Percentiles rank a stretch among this genome's conserved stretches.
These are phyloP conservation scores for Helichrysum umbraculigerum DNA, from an alignment of 129 eudicot genomes.

Conservation along the genomic window DNA sequence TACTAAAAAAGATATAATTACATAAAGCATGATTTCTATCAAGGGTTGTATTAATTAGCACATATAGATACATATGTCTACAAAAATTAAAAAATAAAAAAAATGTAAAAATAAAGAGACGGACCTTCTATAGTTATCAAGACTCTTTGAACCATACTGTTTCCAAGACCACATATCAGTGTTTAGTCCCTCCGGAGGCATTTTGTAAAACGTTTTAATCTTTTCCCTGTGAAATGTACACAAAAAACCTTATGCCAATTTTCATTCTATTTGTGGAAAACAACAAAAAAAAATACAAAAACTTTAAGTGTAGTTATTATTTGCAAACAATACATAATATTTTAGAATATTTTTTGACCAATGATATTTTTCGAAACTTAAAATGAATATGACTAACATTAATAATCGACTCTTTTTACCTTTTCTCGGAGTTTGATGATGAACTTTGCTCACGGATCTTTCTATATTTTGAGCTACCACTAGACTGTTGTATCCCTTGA, in stretches of 20 bases:
- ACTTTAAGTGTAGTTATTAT: no score
- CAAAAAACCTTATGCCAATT: neutral
- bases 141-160: conserved; percentile 79
- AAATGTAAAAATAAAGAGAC: neutral
- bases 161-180: conserved; percentile 86
- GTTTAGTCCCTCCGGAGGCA: conserved; percentile 65
- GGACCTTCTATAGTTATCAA: conserved; percentile 80
- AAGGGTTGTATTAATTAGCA: no score
- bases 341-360: no score
- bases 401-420: conserved; percentile 37
- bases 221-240: neutral
- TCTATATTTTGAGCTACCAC: conserved; percentile 27
- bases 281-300: no score
- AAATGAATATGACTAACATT: no score
- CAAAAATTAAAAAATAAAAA: neutral
- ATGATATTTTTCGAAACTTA: no score
- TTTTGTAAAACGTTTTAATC: conserved; percentile 63
- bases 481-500: neutral
- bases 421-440: conserved; percentile 50
- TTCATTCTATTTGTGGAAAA: no score
- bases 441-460: conserved; percentile 20
- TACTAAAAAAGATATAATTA: no score
- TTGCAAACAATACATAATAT: no score
- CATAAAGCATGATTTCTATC: no score
- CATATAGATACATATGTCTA: no score